phyloP scores from a whole-genome alignment of 352 stramenopile species.

The Globisporangium cederbergense region DNA sequence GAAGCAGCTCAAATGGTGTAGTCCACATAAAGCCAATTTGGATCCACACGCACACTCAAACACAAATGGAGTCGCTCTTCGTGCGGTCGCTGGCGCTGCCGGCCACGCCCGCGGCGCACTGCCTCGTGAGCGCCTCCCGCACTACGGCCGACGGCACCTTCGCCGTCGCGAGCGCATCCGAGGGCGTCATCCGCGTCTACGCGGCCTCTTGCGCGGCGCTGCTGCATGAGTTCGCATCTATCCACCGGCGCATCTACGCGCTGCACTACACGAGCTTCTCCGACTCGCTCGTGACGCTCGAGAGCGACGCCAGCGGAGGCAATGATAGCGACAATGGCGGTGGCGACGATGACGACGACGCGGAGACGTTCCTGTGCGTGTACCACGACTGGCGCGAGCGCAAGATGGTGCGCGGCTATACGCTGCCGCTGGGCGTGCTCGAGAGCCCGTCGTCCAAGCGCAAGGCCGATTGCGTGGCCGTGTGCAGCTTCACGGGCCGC shows the following conservation, averaged over 20 bases:
- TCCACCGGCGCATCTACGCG: slow-evolving; percentile 65
- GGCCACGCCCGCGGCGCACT: slow-evolving; percentile 32
- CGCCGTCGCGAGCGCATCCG: slow-evolving; percentile 50
- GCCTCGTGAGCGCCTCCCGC: slow-evolving; percentile 54
- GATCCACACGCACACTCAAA: background rate
- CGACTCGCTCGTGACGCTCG: slow-evolving; percentile 81
- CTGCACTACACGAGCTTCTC: slow-evolving; percentile 87
- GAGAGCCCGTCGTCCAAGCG: slow-evolving; percentile 49
- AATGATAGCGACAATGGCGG: slow-evolving; percentile 13
- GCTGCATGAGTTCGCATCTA: slow-evolving; percentile 78
- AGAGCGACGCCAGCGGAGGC: slow-evolving; percentile 37
- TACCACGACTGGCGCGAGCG: slow-evolving; percentile 86
- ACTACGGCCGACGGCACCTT: slow-evolving; percentile 71
- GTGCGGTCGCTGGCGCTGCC: slow-evolving; percentile 56
- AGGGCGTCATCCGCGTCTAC: slow-evolving; percentile 80
- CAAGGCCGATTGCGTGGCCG: slow-evolving; percentile 65
- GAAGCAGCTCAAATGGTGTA: no score
- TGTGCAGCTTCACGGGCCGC: slow-evolving; percentile 81
- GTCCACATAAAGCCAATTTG: slow-evolving; percentile 2
- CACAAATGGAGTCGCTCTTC: slow-evolving; percentile 64
- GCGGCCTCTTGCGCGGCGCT: slow-evolving; percentile 68
- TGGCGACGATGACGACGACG: slow-evolving; percentile 32
- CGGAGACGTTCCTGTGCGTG: slow-evolving; percentile 81
- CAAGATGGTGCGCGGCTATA: slow-evolving; percentile 80
- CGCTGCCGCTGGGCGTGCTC: slow-evolving; percentile 69